Evolutionary conservation across 1,139 yeast species (phyloP).

Genomic region (Kodamaea arcana): DNA sequence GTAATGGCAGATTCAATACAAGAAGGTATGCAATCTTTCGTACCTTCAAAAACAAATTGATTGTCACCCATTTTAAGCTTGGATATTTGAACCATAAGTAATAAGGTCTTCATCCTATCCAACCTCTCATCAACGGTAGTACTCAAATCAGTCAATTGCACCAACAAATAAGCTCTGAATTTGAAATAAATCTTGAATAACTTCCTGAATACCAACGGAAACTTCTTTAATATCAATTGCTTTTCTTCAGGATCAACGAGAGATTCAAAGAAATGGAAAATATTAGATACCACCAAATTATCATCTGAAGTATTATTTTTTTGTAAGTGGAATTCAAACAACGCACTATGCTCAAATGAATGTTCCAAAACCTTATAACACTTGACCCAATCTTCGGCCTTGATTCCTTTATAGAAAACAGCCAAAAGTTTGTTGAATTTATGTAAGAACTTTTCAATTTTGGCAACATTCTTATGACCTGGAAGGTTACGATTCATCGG

Average conservation of each 20-base stretch:
- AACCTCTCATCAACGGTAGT: constrained; percentile 57
- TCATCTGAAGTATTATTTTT: constrained; percentile 45
- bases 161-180: constrained; percentile 58
- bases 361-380: constrained; percentile 71
- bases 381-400: constrained; percentile 75
- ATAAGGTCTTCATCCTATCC: constrained; percentile 64
- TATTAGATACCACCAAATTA: constrained; percentile 59
- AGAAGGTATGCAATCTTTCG: constrained; percentile 61
- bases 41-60: constrained; percentile 49
- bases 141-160: constrained; percentile 62
- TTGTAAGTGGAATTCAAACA: constrained; percentile 57
- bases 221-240: constrained; percentile 42
- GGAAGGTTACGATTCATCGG: constrained; percentile 49
- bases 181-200: constrained; percentile 66
- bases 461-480: constrained; percentile 40
- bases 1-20: constrained; percentile 79
- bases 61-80: constrained; percentile 68
- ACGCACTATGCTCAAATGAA: constrained; percentile 49
- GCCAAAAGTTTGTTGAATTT: constrained; percentile 62
- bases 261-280: constrained; percentile 65
- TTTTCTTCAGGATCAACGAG: constrained; percentile 43
- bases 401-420: constrained; percentile 56
- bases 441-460: constrained; percentile 56
- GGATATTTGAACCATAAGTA: constrained; percentile 63
- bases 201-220: constrained; percentile 71